A percentile compares a stretch with the other conserved stretches of the same genome.
Evolutionary conservation across 345 rosid genomes (phyloP).

Genomic region (Brassica carinata): DNA sequence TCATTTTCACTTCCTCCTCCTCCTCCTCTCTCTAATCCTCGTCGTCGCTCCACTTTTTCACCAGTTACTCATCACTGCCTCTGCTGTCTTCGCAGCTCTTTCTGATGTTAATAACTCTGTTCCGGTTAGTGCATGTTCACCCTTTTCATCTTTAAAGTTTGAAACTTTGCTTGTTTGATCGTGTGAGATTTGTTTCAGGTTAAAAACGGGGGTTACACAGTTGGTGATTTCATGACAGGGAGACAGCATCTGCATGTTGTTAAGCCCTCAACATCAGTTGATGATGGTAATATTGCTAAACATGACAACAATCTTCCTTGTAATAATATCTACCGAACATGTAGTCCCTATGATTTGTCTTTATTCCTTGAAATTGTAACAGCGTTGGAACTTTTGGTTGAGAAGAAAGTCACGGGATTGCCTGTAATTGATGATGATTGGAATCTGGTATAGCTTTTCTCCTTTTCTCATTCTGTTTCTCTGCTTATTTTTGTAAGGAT

Average conservation of each 20-base stretch:
- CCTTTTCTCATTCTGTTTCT: not conserved
- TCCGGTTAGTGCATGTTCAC: slow-evolving; percentile 42
- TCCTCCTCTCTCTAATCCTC: slow-evolving; percentile 31
- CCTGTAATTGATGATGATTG: slow-evolving; percentile 91
- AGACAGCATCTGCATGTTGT: slow-evolving; percentile 68
- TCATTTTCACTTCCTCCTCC: slow-evolving; percentile 17
- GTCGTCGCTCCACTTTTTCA: slow-evolving; percentile 32
- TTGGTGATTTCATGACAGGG: slow-evolving; percentile 87
- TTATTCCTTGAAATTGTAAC: slow-evolving; percentile 24
- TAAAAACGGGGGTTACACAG: slow-evolving; percentile 60
- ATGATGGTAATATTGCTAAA: slow-evolving; percentile 59
- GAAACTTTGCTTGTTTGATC: not conserved
- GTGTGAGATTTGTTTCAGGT: slow-evolving; percentile 44
- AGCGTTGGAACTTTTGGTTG: slow-evolving; percentile 81
- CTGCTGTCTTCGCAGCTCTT: slow-evolving; percentile 39
- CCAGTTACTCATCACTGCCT: slow-evolving; percentile 1
- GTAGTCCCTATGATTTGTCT: not conserved
- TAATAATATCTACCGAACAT: not conserved
- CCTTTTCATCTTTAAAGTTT: slow-evolving; percentile 1
- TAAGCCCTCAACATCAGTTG: slow-evolving; percentile 73
- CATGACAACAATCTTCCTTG: not conserved
- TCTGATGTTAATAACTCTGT: slow-evolving; percentile 48
- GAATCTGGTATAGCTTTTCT: slow-evolving; percentile 61
- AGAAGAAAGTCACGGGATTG: slow-evolving; percentile 83
- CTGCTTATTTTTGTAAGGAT: too few species aligned